A percentile compares a stretch with the other conserved stretches of the same genome.
These are phyloP conservation scores for Penicillium odoratum DNA, from an alignment of 495 filamentous ascomycete genomes.

Conservation along the genomic window DNA sequence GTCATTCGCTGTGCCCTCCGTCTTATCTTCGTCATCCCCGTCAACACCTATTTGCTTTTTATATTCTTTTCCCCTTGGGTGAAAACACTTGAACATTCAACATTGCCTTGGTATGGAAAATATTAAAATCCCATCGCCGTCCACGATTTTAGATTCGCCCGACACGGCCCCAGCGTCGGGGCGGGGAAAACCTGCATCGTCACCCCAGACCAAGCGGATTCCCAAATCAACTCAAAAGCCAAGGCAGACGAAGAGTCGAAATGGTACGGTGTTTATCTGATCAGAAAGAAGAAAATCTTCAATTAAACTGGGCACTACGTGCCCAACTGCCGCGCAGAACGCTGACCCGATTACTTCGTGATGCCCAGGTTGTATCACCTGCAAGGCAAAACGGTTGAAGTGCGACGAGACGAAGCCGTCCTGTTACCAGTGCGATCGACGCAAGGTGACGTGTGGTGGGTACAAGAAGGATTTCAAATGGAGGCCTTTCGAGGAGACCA, in stretches of 20 bases:
- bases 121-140: conserved; percentile 64
- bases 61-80: neutral
- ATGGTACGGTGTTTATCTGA: conserved; percentile 58
- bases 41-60: neutral
- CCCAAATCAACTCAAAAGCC: conserved; percentile 47
- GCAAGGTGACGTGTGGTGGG: conserved; percentile 71
- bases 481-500: conserved; percentile 73
- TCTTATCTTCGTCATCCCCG: conserved; percentile 15
- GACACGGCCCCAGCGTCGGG: conserved; percentile 30
- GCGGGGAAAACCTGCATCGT: conserved; percentile 33
- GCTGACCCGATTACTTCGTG: conserved; percentile 35
- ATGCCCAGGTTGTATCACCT: conserved; percentile 70
- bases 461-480: conserved; percentile 88
- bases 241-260: conserved; percentile 82
- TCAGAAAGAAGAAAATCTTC: conserved; percentile 4
- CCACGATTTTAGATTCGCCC: conserved; percentile 55
- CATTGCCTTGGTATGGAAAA: conserved; percentile 53
- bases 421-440: conserved; percentile 71
- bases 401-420: conserved; percentile 78
- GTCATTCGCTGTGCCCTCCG: conserved; percentile 13
- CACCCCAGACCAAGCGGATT: conserved; percentile 29
- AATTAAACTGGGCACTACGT: conserved; percentile 1
- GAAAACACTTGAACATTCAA: neutral
- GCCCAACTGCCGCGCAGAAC: conserved; percentile 23
- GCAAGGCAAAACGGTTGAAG: conserved; percentile 79